phyloP scores from a whole-genome alignment of 176 grass and related monocot species.

The Hsuehochloa calcarea region DNA sequence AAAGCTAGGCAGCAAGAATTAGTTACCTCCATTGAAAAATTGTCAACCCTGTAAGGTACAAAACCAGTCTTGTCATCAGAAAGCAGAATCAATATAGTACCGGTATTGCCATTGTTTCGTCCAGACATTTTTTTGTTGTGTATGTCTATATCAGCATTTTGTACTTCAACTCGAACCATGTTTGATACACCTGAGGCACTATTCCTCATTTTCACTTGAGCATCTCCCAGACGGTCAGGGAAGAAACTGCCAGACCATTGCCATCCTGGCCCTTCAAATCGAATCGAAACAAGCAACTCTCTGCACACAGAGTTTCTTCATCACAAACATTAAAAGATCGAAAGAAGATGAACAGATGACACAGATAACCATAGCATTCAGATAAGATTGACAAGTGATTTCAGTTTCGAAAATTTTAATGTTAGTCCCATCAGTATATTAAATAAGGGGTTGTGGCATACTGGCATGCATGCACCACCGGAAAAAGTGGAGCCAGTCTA shows the following conservation, averaged over 20 bases:
- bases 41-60: conserved; percentile 93
- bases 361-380: conserved; percentile 9
- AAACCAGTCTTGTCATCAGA: conserved; percentile 97
- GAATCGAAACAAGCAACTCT: conserved; percentile 85
- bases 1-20: conserved; percentile 21
- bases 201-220: conserved; percentile 96
- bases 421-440: neutral
- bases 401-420: neutral
- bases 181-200: conserved; percentile 69
- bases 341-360: conserved; percentile 8
- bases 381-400: conserved; percentile 5
- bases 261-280: conserved; percentile 89
- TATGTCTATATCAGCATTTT: conserved; percentile 77
- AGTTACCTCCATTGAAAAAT: conserved; percentile 95
- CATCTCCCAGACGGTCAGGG: conserved; percentile 84
- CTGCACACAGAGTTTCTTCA: conserved; percentile 51
- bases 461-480: conserved; percentile 10
- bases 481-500: neutral
- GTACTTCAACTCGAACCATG: conserved; percentile 98
- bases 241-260: conserved; percentile 97
- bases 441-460: neutral
- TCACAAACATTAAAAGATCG: conserved; percentile 19
- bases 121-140: conserved; percentile 48
- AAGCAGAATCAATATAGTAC: conserved; percentile 84
- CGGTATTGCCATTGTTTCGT: conserved; percentile 65